phyloP scores from a whole-genome alignment of 331 rosid species.

The Quercus tomentella region DNA sequence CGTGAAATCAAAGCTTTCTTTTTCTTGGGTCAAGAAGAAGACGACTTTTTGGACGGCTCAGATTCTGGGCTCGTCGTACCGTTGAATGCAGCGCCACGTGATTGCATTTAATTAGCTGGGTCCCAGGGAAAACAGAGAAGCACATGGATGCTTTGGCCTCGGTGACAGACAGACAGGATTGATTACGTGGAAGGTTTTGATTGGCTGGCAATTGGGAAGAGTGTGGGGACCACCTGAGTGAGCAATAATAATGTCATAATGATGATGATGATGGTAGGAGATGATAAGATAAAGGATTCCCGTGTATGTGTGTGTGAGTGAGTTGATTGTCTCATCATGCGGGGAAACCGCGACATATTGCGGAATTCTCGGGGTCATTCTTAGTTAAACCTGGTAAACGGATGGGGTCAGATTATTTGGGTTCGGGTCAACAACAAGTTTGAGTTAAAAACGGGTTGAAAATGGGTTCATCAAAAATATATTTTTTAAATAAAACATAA shows the following conservation, averaged over 20 bases:
- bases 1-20: too few relatives aligned
- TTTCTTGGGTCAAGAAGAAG: too few relatives aligned
- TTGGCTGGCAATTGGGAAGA: neutral
- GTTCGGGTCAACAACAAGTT: too few relatives aligned
- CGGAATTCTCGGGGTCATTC: neutral
- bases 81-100: slow-evolving; percentile 39
- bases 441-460: too few relatives aligned
- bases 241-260: neutral
- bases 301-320: neutral
- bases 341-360: neutral
- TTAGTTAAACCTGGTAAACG: too few relatives aligned
- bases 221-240: slow-evolving; percentile 31
- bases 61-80: slow-evolving; percentile 26
- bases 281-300: too few relatives aligned
- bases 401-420: too few relatives aligned
- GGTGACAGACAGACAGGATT: neutral
- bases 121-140: slow-evolving; percentile 33
- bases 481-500: too few relatives aligned
- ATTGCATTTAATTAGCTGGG: slow-evolving; percentile 39
- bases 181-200: slow-evolving; percentile 31
- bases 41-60: slow-evolving; percentile 15
- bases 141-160: slow-evolving; percentile 28
- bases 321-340: neutral
- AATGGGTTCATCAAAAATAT: too few relatives aligned
- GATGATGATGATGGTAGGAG: neutral